A percentile compares a stretch with the other conserved stretches of the same genome.
Evolutionary conservation across 1,139 yeast species (phyloP).

Genomic region (Yamadazyma jaroonii): DNA sequence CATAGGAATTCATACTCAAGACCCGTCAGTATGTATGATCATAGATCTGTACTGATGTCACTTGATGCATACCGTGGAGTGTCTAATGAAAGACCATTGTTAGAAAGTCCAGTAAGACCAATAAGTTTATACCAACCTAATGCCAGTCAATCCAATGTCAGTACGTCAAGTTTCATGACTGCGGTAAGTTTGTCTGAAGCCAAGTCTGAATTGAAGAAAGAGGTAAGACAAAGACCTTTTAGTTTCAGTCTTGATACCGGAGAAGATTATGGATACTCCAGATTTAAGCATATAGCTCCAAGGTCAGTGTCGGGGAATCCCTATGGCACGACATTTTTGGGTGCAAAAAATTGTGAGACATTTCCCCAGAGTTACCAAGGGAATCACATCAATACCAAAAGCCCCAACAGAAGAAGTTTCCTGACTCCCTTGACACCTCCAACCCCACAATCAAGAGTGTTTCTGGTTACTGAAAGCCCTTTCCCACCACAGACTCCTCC

Average conservation of each 20-base stretch:
- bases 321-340: not conserved
- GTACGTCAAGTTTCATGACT: conserved; percentile 9
- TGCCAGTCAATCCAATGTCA: conserved; percentile 7
- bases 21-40: conserved; percentile 8
- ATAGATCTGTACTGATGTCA: conserved; percentile 11
- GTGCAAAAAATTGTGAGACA: too few species aligned
- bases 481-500: not conserved
- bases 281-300: conserved; percentile 14
- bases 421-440: not conserved
- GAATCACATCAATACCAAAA: too few species aligned
- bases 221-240: conserved; percentile 29
- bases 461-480: too few species aligned
- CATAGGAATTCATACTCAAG: conserved; percentile 8
- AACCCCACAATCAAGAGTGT: not conserved
- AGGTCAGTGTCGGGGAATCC: conserved; percentile 2
- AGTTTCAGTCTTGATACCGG: conserved; percentile 33
- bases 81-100: conserved; percentile 8
- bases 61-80: conserved; percentile 11
- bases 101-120: conserved; percentile 2
- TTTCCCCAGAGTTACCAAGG: too few species aligned
- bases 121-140: conserved; percentile 8
- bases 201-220: conserved; percentile 19
- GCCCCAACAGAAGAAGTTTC: too few species aligned
- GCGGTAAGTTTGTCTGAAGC: conserved; percentile 14
- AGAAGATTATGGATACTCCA: conserved; percentile 30